Percentiles rank a stretch among this genome's conserved stretches.
These are phyloP conservation scores for Colletotrichum caudatum DNA, from an alignment of 2,329 filamentous ascomycete species.

Conservation along the genomic window DNA sequence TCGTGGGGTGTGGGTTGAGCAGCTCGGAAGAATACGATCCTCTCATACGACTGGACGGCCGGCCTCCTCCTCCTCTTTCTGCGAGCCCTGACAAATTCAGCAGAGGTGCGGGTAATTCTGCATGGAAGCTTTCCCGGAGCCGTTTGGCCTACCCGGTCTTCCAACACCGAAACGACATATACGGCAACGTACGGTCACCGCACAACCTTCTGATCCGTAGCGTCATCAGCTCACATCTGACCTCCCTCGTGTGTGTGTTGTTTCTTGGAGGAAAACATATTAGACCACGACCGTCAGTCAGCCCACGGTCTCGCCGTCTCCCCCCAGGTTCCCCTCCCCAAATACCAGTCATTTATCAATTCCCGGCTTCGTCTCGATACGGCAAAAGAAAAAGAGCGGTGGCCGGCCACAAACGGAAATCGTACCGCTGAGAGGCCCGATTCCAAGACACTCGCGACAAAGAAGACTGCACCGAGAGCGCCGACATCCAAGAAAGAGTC, in stretches of 20 bases:
- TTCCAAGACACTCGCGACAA: slow-evolving; percentile 64
- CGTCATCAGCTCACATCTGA: slow-evolving; percentile 11
- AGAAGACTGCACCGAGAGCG: slow-evolving; percentile 60
- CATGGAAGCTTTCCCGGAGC: slow-evolving; percentile 41
- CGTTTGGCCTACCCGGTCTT: slow-evolving; percentile 44
- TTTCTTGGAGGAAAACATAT: slow-evolving; percentile 26
- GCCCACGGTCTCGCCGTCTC: slow-evolving; percentile 30
- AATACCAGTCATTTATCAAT: slow-evolving; percentile 55
- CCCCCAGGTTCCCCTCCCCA: slow-evolving; percentile 34
- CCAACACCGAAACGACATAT: slow-evolving; percentile 42
- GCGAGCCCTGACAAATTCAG: slow-evolving; percentile 15
- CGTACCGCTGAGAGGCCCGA: slow-evolving; percentile 58
- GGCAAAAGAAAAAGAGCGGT: slow-evolving; percentile 63
- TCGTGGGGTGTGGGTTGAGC: slow-evolving; percentile 23
- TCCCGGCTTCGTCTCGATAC: slow-evolving; percentile 53
- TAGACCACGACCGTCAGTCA: slow-evolving; percentile 5
- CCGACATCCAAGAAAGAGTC: slow-evolving; percentile 42
- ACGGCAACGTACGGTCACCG: slow-evolving; percentile 27
- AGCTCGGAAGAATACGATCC: slow-evolving; percentile 2
- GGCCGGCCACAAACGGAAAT: slow-evolving; percentile 60
- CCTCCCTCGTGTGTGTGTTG: slow-evolving; percentile 4
- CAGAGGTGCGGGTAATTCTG: slow-evolving; percentile 31
- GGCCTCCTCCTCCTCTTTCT: background rate
- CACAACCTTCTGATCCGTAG: slow-evolving; percentile 6
- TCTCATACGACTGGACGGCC: slow-evolving; percentile 26